Conservation (phyloP, 768 basidiomycete genomes). For the Tubosaeta sp. region DNA sequence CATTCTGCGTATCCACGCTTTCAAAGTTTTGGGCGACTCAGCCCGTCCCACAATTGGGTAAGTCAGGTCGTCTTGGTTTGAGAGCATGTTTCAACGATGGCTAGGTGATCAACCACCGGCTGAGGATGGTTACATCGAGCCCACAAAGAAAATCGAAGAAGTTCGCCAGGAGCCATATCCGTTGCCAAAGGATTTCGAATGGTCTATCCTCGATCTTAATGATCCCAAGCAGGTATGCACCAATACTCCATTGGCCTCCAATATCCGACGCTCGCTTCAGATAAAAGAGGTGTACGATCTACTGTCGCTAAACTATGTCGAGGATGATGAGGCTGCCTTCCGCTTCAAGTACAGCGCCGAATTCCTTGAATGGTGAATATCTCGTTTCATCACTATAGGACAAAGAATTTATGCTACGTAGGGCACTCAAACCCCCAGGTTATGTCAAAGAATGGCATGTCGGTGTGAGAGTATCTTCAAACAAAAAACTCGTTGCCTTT, state of each 20-base stretch:
- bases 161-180: constrained; percentile 86
- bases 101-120: constrained; percentile 59
- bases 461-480: constrained; percentile 87
- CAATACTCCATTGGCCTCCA: neutral
- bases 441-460: constrained; percentile 94
- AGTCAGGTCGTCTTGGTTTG: constrained; percentile 4
- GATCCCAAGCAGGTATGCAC: constrained; percentile 63
- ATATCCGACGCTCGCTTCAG: constrained; percentile 36
- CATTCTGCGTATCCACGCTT: constrained; percentile 5
- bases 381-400: neutral
- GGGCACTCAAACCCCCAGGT: constrained; percentile 93
- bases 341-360: constrained; percentile 94
- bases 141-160: constrained; percentile 67
- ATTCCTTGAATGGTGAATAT: constrained; percentile 79
- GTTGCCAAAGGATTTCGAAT: constrained; percentile 90
- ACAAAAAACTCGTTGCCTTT: constrained; percentile 93
- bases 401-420: constrained; percentile 26
- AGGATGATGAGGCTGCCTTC: constrained; percentile 95
- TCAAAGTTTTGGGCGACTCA: constrained; percentile 94
- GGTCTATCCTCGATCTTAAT: constrained; percentile 77
- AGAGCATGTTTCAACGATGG: neutral
- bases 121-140: constrained; percentile 88
- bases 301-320: constrained; percentile 91
- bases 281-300: constrained; percentile 90
- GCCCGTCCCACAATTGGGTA: constrained; percentile 88